Percentiles rank a stretch among this genome's conserved stretches.
Conservation (phyloP, 164 flowering plant genomes). For the Macadamia tetraphylla region DNA sequence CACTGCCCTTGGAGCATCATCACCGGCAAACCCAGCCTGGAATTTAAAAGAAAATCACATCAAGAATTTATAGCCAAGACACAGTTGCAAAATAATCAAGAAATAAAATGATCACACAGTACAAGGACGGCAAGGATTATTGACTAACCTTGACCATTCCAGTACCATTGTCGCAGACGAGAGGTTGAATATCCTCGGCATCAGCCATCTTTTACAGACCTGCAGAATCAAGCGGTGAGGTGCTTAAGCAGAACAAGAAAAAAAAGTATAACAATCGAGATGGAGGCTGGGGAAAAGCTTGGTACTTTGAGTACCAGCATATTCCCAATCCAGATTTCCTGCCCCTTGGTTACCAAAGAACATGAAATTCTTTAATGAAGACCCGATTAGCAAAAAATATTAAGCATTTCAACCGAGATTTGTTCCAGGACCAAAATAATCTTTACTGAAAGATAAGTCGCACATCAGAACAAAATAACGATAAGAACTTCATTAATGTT, state of each 20-base stretch:
- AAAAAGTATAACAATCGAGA: neutral
- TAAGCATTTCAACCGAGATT: no score
- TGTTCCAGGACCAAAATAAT: no score
- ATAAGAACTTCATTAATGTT: no score
- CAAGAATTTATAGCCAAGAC: neutral
- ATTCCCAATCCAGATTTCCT: no score
- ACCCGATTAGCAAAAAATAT: no score
- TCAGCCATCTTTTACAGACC: neutral
- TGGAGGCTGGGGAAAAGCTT: no score
- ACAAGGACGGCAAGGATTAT: neutral
- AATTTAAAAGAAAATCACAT: neutral
- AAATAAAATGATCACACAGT: neutral
- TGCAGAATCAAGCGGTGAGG: neutral
- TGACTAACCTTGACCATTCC: constrained; percentile 1
- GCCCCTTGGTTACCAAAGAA: no score
- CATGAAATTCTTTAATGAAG: no score
- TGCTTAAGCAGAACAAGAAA: neutral
- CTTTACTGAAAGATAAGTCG: no score
- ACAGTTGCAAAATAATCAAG: neutral
- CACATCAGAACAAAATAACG: no score
- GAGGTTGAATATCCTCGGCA: neutral
- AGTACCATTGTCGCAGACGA: constrained; percentile 1
- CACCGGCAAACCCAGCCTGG: constrained; percentile 1
- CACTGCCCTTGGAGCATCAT: neutral
- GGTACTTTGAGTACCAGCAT: no score